Conservation (phyloP, 805 yeast species). For the Saturnispora diversa region DNA sequence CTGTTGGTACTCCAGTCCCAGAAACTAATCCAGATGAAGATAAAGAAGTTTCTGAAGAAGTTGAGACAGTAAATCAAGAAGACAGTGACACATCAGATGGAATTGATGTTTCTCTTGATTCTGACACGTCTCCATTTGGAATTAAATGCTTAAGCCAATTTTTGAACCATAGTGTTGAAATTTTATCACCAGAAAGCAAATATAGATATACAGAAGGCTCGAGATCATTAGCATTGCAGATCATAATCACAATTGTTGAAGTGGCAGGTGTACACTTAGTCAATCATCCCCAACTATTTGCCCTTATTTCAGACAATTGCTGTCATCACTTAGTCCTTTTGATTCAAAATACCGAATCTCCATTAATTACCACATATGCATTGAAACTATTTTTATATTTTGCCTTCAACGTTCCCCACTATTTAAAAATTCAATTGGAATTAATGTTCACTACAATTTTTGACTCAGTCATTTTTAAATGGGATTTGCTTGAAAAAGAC, state of each 20-base stretch:
- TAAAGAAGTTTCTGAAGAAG: conserved; percentile 2
- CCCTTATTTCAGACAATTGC: conserved; percentile 67
- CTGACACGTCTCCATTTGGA: conserved; percentile 50
- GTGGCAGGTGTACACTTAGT: conserved; percentile 61
- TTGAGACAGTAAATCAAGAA: background rate
- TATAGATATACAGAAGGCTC: conserved; percentile 82
- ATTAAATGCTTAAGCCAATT: conserved; percentile 70
- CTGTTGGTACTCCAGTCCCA: conserved; percentile 19
- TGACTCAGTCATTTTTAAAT: conserved; percentile 30
- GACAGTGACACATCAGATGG: conserved; percentile 3
- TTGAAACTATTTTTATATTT: conserved; percentile 69
- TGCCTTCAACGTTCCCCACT: conserved; percentile 53
- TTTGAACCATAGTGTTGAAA: conserved; percentile 64
- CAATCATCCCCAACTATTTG: conserved; percentile 56
- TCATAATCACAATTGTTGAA: conserved; percentile 74
- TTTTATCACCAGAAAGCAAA: conserved; percentile 75
- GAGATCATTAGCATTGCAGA: conserved; percentile 69
- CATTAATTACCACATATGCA: conserved; percentile 64
- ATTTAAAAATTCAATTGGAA: conserved; percentile 76
- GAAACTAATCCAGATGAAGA: background rate
- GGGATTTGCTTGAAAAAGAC: conserved; percentile 22
- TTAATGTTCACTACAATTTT: conserved; percentile 58
- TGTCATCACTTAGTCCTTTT: conserved; percentile 79
- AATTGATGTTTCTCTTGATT: conserved; percentile 15
- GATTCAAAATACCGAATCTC: conserved; percentile 65